These are phyloP conservation scores for Aspergillus ibericus DNA, from an alignment of 2,329 filamentous ascomycete species.

Conservation along the genomic window DNA sequence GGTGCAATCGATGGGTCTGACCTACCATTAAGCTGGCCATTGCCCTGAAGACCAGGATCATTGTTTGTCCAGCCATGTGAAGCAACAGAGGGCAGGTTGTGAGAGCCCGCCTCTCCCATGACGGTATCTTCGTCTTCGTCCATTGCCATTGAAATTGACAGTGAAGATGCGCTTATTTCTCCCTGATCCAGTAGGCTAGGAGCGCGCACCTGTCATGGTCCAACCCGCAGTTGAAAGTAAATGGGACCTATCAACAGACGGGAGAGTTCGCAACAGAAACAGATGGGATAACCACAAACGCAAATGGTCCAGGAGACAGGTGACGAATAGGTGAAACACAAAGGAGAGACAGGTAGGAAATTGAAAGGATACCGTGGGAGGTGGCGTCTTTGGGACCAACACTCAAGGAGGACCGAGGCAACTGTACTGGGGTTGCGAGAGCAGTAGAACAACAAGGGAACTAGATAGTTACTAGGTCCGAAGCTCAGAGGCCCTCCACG, in stretches of 20 bases:
- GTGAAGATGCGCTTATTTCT: constrained; percentile 11
- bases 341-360: neutral
- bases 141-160: constrained; percentile 20
- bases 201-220: constrained; percentile 20
- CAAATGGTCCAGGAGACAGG: neutral
- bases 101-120: constrained; percentile 35
- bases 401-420: neutral
- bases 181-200: constrained; percentile 2
- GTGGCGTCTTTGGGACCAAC: neutral
- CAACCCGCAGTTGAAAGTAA: neutral
- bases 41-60: constrained; percentile 17
- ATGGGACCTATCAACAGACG: neutral
- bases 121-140: constrained; percentile 43
- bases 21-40: constrained; percentile 19
- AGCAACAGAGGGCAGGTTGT: constrained; percentile 18
- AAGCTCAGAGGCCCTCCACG: constrained; percentile 9
- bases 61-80: constrained; percentile 15
- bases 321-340: neutral
- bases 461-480: constrained; percentile 11
- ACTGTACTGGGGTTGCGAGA: neutral
- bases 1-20: constrained; percentile 25
- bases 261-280: neutral
- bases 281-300: neutral
- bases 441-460: constrained; percentile 1
- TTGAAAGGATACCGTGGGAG: neutral